A percentile compares a stretch with the other conserved stretches of the same genome.
These are phyloP conservation scores for Kodamaea fukazawae DNA, from an alignment of 805 yeast species.

Conservation along the genomic window DNA sequence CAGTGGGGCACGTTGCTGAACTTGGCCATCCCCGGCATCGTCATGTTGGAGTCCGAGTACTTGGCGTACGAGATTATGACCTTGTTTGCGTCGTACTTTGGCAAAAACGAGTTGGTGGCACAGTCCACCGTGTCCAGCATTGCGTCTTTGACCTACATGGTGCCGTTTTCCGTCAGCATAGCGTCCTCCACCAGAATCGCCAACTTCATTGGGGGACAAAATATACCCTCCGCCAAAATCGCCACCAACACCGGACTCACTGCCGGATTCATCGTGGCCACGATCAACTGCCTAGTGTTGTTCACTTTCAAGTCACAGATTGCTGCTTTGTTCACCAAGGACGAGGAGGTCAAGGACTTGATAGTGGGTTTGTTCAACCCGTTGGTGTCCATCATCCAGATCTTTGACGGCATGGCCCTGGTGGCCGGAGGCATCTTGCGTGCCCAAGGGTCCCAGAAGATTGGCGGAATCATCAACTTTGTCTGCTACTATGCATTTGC, in stretches of 20 bases:
- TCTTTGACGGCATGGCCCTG: constrained; percentile 68
- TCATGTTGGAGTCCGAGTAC: constrained; percentile 46
- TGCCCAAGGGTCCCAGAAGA: constrained; percentile 71
- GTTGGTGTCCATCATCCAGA: constrained; percentile 59
- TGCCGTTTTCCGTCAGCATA: constrained; percentile 46
- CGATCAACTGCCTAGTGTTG: constrained; percentile 44
- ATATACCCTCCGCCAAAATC: constrained; percentile 33
- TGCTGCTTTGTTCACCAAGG: constrained; percentile 60
- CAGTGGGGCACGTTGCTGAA: constrained; percentile 36
- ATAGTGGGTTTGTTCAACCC: constrained; percentile 58
- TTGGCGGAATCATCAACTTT: constrained; percentile 69
- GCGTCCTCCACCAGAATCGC: constrained; percentile 46
- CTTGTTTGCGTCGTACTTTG: constrained; percentile 44
- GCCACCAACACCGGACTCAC: constrained; percentile 34
- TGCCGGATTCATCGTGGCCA: constrained; percentile 28
- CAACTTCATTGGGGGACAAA: constrained; percentile 43
- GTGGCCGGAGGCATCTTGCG: constrained; percentile 72
- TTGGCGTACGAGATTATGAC: constrained; percentile 48
- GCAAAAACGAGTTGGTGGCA: constrained; percentile 50
- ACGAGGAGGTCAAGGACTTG: constrained; percentile 51
- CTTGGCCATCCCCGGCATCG: constrained; percentile 44
- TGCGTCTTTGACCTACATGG: constrained; percentile 43
- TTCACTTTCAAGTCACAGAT: constrained; percentile 47
- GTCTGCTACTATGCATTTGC: constrained; percentile 71
- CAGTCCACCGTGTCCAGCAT: constrained; percentile 50